These are phyloP conservation scores for Tylopilus sp. DNA, from an alignment of 1,284 basidiomycete genomes.

Conservation along the genomic window DNA sequence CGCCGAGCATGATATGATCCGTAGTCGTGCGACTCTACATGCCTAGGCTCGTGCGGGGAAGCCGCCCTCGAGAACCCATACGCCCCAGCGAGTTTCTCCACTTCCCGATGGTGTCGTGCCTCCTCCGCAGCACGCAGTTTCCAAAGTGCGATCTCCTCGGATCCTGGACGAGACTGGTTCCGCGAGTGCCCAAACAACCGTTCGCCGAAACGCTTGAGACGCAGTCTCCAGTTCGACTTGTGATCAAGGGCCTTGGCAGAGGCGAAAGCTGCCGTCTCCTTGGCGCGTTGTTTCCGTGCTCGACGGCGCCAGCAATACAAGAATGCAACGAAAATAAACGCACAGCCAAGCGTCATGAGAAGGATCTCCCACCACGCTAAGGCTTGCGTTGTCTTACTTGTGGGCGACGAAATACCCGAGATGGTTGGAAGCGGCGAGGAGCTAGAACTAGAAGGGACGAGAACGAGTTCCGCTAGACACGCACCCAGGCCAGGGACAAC, in stretches of 20 bases:
- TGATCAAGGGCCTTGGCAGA: slow-evolving; percentile 50
- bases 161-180: slow-evolving; percentile 30
- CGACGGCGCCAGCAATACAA: slow-evolving; percentile 66
- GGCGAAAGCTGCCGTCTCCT: slow-evolving; percentile 64
- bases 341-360: slow-evolving; percentile 74
- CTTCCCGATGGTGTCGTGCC: slow-evolving; percentile 46
- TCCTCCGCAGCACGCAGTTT: slow-evolving; percentile 47
- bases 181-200: slow-evolving; percentile 51
- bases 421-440: slow-evolving; percentile 51
- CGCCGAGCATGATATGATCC: slow-evolving; percentile 36
- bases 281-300: slow-evolving; percentile 60
- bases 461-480: slow-evolving; percentile 71
- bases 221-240: slow-evolving; percentile 48
- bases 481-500: slow-evolving; percentile 68
- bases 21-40: slow-evolving; percentile 25
- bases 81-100: slow-evolving; percentile 49
- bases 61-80: slow-evolving; percentile 45
- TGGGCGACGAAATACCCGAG: slow-evolving; percentile 50
- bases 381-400: slow-evolving; percentile 33
- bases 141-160: slow-evolving; percentile 42
- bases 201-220: slow-evolving; percentile 54
- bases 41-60: slow-evolving; percentile 31
- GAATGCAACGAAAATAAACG: slow-evolving; percentile 67
- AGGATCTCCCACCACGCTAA: slow-evolving; percentile 79
- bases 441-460: slow-evolving; percentile 45